Percentiles rank a stretch among this genome's conserved stretches.
Conservation (phyloP, 1,139 yeast genomes). For the Scheffersomyces titani region DNA sequence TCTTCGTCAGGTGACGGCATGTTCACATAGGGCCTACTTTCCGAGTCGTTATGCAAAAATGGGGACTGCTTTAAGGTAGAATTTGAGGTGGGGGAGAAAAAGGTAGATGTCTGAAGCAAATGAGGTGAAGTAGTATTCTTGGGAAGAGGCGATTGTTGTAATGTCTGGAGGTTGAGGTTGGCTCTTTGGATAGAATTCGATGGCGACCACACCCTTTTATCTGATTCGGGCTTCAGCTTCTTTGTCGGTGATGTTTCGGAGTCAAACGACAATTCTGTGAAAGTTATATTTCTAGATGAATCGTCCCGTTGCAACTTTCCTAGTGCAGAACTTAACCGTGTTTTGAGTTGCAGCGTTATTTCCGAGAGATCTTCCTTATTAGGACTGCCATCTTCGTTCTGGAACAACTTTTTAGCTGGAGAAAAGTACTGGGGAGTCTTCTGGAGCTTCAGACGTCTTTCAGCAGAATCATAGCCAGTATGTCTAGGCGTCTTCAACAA, state of each 20-base stretch:
- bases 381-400: slow-evolving; percentile 19
- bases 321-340: slow-evolving; percentile 39
- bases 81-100: slow-evolving; percentile 3
- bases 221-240: slow-evolving; percentile 6
- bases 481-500: slow-evolving; percentile 40
- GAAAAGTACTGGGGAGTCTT: slow-evolving; percentile 45
- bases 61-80: slow-evolving; percentile 28
- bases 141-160: slow-evolving; percentile 35
- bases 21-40: slow-evolving; percentile 7
- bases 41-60: slow-evolving; percentile 14
- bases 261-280: slow-evolving; percentile 35
- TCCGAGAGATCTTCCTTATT: slow-evolving; percentile 36
- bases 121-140: slow-evolving; percentile 9
- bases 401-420: slow-evolving; percentile 39
- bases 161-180: slow-evolving; percentile 40
- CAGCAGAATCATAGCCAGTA: slow-evolving; percentile 29
- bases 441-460: slow-evolving; percentile 27
- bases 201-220: slow-evolving; percentile 21
- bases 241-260: slow-evolving; percentile 34
- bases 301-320: slow-evolving; percentile 34
- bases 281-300: slow-evolving; percentile 22
- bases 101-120: not conserved
- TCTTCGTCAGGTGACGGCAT: slow-evolving; percentile 41
- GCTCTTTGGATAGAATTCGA: slow-evolving; percentile 25
- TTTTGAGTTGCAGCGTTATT: slow-evolving; percentile 41